Evolutionary conservation across 2,329 filamentous ascomycete species (phyloP), one percentile per base, ranked within the genome.

Genomic region (Reticulascus tulasneorum): DNA sequence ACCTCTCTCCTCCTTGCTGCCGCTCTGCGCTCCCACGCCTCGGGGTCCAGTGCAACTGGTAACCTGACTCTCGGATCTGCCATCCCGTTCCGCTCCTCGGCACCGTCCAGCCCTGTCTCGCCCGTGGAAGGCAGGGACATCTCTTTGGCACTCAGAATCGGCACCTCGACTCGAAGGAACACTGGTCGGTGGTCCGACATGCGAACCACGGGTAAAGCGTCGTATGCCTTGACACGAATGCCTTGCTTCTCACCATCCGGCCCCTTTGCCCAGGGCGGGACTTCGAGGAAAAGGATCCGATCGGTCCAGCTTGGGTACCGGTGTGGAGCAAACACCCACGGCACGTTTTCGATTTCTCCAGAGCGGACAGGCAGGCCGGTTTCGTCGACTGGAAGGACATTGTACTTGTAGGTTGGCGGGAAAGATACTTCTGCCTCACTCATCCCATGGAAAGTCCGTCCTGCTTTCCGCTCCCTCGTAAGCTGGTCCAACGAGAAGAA

Each of bases 281-380:
- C 63, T 33, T 84, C 77, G 4, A 91, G 68, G 59, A 81, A 97
- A 15, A 97, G 67, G 15, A 97, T 82, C 4, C 93, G 79, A 60
- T 97, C 93, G 52, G 89, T 95, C 93, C 91, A 97, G 52, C 83
- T 82, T 2, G 93, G 90, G 73, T 86, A 94, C 29, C 93, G 81
- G 56, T 94, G 86, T 38, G 71, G 68, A 7, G 89, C 86, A 76
- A 89, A 96, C 21, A 69, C 63, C 82, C 84, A 91, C 9, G 67
- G 63, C 5, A 73, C 60, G 15, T 55, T 53, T 3, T 46, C 48
- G 1, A 49, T 50, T 6, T 46, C 51, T n/a, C 50, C 38, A 9
- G 20, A 17, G n/a, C n/a, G n/a, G 7, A 42, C 37, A 9, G 21
- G 17, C 17, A 33, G 27, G 18, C 32, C 31, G 12, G 51, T 54